Conservation (phyloP, 768 basidiomycete genomes). For the Cantharellus anzutake region DNA sequence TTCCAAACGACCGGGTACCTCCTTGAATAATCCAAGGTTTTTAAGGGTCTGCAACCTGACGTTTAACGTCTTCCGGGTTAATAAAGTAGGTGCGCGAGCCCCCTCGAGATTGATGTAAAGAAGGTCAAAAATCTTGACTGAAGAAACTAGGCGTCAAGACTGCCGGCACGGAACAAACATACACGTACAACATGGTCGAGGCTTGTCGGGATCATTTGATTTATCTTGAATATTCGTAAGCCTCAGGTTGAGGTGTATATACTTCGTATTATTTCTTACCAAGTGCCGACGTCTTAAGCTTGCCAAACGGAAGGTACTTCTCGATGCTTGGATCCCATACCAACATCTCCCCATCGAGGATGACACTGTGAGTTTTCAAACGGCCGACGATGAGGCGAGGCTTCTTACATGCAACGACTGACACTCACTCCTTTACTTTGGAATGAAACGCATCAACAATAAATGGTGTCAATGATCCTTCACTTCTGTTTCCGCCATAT, state of each 20-base stretch:
- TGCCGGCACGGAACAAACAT: not conserved
- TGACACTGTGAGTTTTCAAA: conserved; percentile 36
- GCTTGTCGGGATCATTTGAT: conserved; percentile 34
- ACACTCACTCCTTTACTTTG: conserved; percentile 59
- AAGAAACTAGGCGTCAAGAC: conserved; percentile 18
- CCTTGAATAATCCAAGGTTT: conserved; percentile 26
- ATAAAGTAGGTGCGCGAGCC: conserved; percentile 28
- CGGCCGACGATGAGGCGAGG: conserved; percentile 4
- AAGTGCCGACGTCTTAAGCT: conserved; percentile 78
- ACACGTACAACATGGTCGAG: conserved; percentile 77
- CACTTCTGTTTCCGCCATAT: conserved; percentile 69
- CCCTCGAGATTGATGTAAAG: conserved; percentile 58
- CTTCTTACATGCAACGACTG: conserved; percentile 22
- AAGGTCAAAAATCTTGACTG: conserved; percentile 94
- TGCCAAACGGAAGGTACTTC: conserved; percentile 82
- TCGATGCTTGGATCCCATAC: conserved; percentile 90
- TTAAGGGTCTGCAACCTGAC: conserved; percentile 63
- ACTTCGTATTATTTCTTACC: conserved; percentile 24
- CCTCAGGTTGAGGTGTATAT: not conserved
- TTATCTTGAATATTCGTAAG: conserved; percentile 29
- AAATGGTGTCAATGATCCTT: conserved; percentile 74
- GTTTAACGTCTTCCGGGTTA: conserved; percentile 49
- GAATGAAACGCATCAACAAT: conserved; percentile 61
- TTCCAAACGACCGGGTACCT: conserved; percentile 65
- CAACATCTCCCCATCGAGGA: conserved; percentile 95